Base-by-base conservation (phyloP, 768 basidiomycete genomes). In the Serendipita vermifera region DNA sequence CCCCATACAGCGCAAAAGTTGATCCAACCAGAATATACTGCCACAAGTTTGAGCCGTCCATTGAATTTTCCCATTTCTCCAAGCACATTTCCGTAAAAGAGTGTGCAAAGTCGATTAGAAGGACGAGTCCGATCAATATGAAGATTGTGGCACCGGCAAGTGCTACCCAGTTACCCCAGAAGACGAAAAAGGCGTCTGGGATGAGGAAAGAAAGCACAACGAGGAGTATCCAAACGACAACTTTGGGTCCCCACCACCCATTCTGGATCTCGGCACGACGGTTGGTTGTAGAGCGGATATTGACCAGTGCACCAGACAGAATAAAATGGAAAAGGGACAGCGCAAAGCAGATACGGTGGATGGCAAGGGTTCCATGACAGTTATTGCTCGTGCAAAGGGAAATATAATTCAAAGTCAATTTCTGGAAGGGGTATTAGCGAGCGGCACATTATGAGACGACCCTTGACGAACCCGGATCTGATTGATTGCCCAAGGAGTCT, bases 231-330 rank as follows among this genome's bases (percentile, higher is more conserved):
- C 93, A 99, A 6, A 87, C 73, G 6, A 96, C 75, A 53, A 88
- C 82, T 67, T 99, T 99, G 2, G 92, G 94, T 22, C 96, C 96
- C 96, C 96, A 99, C 92, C 92, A 99, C 88, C 94, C 96, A 69
- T 99, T 99, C 74, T 99, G 96, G 57, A 99, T 81, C 15, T 91
- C 85, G 1, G 94, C 89, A 7, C 96, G 81, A 69, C 91, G 96
- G 61, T 92, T 85, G 57, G 82, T 80, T 5, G 96, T 98, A 64
- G 93, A 86, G 63, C 80, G 77, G 3, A 99, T 85, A 22, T 91
- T 91, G 57, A 96, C 76, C 35, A 99, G 79, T 29, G 82, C 74
- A 0, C 82, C 65, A 57, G 88, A 82, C 48, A 98, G 73, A 41
- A 97, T 73, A 55, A 83, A 72, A 67, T 99, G 94, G 69, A 97